Evolutionary conservation across 2,329 filamentous ascomycete species (phyloP).

Genomic region (Fonsecaea pugnacius): DNA sequence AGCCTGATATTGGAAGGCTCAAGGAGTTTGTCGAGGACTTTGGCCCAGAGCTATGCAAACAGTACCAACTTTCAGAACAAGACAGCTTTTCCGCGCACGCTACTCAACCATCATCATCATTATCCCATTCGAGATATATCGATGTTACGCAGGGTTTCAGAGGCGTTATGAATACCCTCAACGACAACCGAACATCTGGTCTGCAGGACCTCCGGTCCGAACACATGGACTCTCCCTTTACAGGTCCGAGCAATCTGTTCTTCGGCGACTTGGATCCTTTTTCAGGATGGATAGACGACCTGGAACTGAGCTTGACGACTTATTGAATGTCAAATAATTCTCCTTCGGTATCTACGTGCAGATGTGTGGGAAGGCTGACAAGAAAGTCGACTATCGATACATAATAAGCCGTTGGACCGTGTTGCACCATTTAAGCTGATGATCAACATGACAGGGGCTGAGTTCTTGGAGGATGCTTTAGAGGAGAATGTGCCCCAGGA

Average conservation of each 20-base stretch:
- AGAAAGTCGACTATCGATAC: not conserved
- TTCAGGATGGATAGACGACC: constrained; percentile 20
- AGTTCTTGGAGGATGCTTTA: no score
- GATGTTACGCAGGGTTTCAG: not conserved
- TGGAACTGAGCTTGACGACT: constrained; percentile 9
- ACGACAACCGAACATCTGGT: not conserved
- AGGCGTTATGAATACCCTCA: not conserved
- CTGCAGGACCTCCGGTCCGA: not conserved
- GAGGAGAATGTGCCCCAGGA: no score
- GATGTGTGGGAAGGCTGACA: not conserved
- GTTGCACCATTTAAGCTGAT: no score
- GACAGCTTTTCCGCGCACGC: not conserved
- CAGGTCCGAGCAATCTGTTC: not conserved
- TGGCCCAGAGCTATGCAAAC: constrained; percentile 22
- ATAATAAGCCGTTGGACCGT: no score
- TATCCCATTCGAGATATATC: not conserved
- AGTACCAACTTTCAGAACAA: constrained; percentile 8
- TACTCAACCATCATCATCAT: not conserved
- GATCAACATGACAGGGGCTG: no score
- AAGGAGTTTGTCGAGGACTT: constrained; percentile 22
- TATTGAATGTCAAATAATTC: not conserved
- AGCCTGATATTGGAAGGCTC: not conserved
- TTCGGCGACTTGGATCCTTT: constrained; percentile 20
- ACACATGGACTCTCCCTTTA: not conserved
- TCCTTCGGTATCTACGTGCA: not conserved